phyloP scores from a whole-genome alignment of 495 filamentous ascomycete species.

The Neurospora sp. region DNA sequence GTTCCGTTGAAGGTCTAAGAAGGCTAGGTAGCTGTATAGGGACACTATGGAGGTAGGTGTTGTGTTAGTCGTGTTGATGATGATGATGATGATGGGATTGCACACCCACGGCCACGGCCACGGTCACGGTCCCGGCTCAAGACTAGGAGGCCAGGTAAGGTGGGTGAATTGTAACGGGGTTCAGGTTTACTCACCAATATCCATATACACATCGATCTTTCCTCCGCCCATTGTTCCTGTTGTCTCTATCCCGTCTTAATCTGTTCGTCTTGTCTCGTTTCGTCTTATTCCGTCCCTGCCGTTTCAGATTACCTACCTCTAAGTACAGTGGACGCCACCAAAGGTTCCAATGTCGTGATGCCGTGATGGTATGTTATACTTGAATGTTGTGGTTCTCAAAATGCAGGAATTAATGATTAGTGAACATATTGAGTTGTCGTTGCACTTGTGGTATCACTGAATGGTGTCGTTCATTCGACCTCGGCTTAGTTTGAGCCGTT shows the following conservation, averaged over 20 bases:
- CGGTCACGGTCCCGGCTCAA: no score
- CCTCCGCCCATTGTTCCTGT: conserved; percentile 38
- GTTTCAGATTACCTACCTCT: neutral
- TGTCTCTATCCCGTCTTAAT: neutral
- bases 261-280: neutral
- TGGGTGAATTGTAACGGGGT: neutral
- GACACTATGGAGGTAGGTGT: conserved; percentile 39
- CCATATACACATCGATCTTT: conserved; percentile 48
- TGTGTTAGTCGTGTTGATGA: conserved; percentile 3
- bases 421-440: neutral
- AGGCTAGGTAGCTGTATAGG: conserved; percentile 57
- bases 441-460: neutral
- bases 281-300: neutral
- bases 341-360: neutral
- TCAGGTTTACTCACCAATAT: conserved; percentile 9
- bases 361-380: neutral
- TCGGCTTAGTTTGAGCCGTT: neutral
- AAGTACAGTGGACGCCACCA: neutral
- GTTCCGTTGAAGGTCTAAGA: conserved; percentile 49
- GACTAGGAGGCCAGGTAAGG: neutral
- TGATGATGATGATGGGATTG: neutral
- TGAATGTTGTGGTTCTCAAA: neutral
- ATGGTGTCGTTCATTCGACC: neutral
- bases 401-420: neutral
- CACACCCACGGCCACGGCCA: neutral